Evolutionary conservation across 1,284 basidiomycete genomes (phyloP), one percentile per base, ranked within the genome.

Genomic region (Malassezia arunalokei): DNA sequence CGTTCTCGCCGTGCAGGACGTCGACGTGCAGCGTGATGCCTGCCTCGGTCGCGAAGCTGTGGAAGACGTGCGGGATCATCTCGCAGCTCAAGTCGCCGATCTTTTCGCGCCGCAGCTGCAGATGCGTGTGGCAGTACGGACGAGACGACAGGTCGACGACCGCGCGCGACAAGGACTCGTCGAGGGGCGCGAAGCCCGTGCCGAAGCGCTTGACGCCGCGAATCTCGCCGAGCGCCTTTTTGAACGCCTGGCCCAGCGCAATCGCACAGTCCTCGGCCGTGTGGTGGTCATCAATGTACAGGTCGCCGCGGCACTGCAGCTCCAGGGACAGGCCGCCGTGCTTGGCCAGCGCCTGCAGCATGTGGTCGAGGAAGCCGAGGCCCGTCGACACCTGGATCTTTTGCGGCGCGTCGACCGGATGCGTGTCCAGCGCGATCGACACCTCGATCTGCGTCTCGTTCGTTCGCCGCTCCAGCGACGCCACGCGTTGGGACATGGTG

Each of bases 241-340:
- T 96, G 78, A 98, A 98, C 14, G 89, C 92, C 24, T 84, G 83
- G 11, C 91, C 91, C 8, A 96, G 79, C 4, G 88, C 90, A 55
- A 95, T 83, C 9, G 90, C 89, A 72, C 83, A 86, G 76, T 95
- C 91, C 80, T 95, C 74, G 79, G 92, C 89, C 41, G 92, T 89
- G 77, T 99, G 94, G 74, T 99, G 94, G 76, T 99, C 94, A 76
- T 99, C 94, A 58, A 98, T 95, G 82, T 85, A 87, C 14, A 98
- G 79, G 75, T 99, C 94, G 45, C 94, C 94, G 66, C 86, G 83
- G 75, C 90, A 96, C 65, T 85, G 84, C 75, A 98, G 79, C 11
- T 80, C 82, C 50, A 99, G 78, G 0, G 87, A 90, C 66, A 74
- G 67, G 9, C 71, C 73, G 31, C 71, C 70, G 55, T 74, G 73